phyloP scores from a whole-genome alignment of 2,329 filamentous ascomycete genomes.

The Claviceps sp. region DNA sequence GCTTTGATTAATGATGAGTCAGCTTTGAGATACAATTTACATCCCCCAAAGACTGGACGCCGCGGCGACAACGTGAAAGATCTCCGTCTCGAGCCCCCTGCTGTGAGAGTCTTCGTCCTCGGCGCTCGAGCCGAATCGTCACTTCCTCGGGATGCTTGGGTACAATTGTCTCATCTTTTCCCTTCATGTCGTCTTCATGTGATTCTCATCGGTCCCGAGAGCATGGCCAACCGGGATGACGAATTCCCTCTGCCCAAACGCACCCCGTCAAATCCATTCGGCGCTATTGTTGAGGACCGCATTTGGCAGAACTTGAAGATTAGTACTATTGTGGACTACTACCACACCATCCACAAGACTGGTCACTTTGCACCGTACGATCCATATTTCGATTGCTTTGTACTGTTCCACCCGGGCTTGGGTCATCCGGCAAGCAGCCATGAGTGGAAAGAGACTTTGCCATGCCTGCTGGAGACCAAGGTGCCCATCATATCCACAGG shows the following conservation, averaged over 20 bases:
- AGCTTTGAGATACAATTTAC: slow-evolving; percentile 88
- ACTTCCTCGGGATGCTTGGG: slow-evolving; percentile 83
- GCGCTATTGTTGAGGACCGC: slow-evolving; percentile 85
- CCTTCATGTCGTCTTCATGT: slow-evolving; percentile 83
- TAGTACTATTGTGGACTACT: slow-evolving; percentile 95
- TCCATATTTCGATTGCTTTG: slow-evolving; percentile 95
- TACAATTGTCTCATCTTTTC: slow-evolving; percentile 89
- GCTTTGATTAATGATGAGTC: background rate
- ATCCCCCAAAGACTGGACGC: slow-evolving; percentile 63
- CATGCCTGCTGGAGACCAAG: slow-evolving; percentile 86
- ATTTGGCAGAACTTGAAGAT: slow-evolving; percentile 88
- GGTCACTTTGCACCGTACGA: slow-evolving; percentile 89
- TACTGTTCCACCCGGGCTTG: slow-evolving; percentile 91
- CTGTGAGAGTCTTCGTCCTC: slow-evolving; percentile 83
- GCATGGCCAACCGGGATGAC: slow-evolving; percentile 84
- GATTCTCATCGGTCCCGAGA: slow-evolving; percentile 90
- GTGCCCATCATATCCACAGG: slow-evolving; percentile 88
- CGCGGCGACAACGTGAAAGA: slow-evolving; percentile 63
- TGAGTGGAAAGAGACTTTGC: slow-evolving; percentile 87
- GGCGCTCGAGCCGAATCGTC: slow-evolving; percentile 96
- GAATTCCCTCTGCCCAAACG: slow-evolving; percentile 85
- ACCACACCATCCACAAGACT: slow-evolving; percentile 87
- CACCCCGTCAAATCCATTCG: slow-evolving; percentile 78
- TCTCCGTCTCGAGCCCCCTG: slow-evolving; percentile 70
- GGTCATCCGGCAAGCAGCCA: slow-evolving; percentile 87